Conservation (phyloP, 164 flowering plant species). For the Kalanchoe fedtschenkoi region DNA sequence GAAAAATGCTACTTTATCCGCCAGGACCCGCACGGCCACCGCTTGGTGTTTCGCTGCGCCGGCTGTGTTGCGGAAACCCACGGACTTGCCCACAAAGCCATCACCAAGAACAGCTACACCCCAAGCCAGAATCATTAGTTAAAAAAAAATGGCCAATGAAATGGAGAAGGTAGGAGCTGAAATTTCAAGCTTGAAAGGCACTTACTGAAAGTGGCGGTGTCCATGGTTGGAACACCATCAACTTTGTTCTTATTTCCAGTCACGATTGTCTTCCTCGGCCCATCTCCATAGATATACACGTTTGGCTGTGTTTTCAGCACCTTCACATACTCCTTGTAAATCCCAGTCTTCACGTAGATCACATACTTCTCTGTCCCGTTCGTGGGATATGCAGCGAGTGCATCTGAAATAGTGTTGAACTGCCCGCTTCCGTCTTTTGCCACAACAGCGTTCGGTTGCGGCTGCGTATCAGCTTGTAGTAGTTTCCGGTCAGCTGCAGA, state of each 20-base stretch:
- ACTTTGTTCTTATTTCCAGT: constrained; percentile 53
- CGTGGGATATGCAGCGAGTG: constrained; percentile 46
- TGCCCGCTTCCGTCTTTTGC: constrained; percentile 80
- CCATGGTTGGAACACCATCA: constrained; percentile 47
- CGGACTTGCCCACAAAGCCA: constrained; percentile 18
- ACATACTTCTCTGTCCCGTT: constrained; percentile 43
- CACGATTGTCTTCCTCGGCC: constrained; percentile 55
- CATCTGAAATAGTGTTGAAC: constrained; percentile 44
- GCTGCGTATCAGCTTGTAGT: constrained; percentile 16
- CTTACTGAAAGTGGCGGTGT: constrained; percentile 64
- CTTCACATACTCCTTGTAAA: constrained; percentile 47
- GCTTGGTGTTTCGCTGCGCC: too few relatives aligned
- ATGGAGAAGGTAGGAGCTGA: too few relatives aligned
- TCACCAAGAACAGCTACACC: constrained; percentile 21
- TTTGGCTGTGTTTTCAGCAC: constrained; percentile 48
- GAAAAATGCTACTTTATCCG: constrained; percentile 23
- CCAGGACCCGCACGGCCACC: constrained; percentile 32
- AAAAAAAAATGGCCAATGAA: too few relatives aligned
- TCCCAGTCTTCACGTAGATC: constrained; percentile 55
- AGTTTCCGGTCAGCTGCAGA: constrained; percentile 30
- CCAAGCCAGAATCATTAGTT: neutral
- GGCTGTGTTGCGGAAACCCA: constrained; percentile 32
- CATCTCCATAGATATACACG: constrained; percentile 69
- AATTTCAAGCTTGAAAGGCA: too few relatives aligned
- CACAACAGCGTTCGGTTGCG: constrained; percentile 46